Percentiles rank a stretch among this genome's conserved stretches.
phyloP scores from a whole-genome alignment of 768 basidiomycete species.

The Lentinula aciculospora region DNA sequence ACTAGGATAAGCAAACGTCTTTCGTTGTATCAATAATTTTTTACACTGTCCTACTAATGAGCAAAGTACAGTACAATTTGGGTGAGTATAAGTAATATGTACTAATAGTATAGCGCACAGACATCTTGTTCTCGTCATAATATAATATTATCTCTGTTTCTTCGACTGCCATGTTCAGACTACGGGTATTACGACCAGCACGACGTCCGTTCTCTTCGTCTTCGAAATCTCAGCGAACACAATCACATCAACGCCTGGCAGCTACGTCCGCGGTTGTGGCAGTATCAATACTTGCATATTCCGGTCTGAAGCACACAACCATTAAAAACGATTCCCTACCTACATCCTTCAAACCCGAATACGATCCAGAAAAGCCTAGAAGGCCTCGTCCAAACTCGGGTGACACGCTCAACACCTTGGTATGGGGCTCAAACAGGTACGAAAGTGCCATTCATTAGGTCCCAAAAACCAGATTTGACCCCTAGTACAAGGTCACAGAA shows the following conservation, averaged over 20 bases:
- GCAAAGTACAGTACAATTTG: no score
- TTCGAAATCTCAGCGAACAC: not conserved
- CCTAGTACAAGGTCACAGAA: conserved; percentile 34
- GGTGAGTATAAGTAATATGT: no score
- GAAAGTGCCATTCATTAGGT: conserved; percentile 11
- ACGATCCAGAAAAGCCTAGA: not conserved
- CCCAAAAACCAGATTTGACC: not conserved
- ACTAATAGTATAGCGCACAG: not conserved
- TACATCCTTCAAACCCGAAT: conserved; percentile 3
- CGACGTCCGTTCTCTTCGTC: not conserved
- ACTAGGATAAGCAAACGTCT: not conserved
- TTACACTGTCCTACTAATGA: no score
- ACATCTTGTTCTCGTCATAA: not conserved
- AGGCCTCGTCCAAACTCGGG: not conserved
- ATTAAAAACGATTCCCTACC: conserved; percentile 29
- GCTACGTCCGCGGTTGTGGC: not conserved
- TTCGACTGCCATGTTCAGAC: conserved; percentile 1
- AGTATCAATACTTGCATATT: not conserved
- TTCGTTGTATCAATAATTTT: no score
- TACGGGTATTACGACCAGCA: not conserved
- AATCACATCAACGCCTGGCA: not conserved
- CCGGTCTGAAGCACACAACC: not conserved
- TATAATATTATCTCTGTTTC: not conserved
- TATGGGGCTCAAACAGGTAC: conserved; percentile 77
- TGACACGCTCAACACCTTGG: conserved; percentile 37